These are phyloP conservation scores for Melaleuca alternifolia DNA, from an alignment of 345 rosid species.

Conservation along the genomic window DNA sequence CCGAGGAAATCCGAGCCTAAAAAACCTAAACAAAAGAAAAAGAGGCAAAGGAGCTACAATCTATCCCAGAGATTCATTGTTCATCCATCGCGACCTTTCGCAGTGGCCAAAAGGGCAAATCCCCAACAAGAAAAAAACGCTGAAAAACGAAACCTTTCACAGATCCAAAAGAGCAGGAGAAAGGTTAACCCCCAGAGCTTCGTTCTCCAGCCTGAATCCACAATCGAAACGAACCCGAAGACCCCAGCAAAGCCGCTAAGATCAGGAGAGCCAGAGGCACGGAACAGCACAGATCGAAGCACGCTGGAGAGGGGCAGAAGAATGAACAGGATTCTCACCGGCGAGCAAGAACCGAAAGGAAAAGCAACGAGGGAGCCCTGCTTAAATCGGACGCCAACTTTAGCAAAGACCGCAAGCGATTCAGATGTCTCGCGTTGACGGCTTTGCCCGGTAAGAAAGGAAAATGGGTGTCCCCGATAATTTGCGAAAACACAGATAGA, in stretches of 20 bases:
- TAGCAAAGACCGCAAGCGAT: not conserved
- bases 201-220: not conserved
- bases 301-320: not conserved
- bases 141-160: not conserved
- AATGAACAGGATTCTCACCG: not conserved
- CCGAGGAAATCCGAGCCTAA: not conserved
- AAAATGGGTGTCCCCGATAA: not conserved
- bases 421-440: not conserved
- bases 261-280: not conserved
- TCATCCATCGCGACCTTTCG: not conserved
- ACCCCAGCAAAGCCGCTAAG: not conserved
- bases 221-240: not conserved
- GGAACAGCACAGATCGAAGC: not conserved
- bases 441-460: not conserved
- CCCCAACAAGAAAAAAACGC: not conserved
- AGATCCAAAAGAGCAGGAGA: not conserved
- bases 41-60: not conserved
- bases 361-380: not conserved
- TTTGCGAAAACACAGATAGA: not conserved
- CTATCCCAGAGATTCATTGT: not conserved
- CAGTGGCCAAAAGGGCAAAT: not conserved
- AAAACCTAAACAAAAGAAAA: not conserved
- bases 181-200: not conserved
- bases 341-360: not conserved
- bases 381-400: not conserved